Evolutionary conservation across 768 basidiomycete genomes (phyloP), one percentile per base, ranked within the genome.

Genomic region (Pulveroboletus sp.): DNA sequence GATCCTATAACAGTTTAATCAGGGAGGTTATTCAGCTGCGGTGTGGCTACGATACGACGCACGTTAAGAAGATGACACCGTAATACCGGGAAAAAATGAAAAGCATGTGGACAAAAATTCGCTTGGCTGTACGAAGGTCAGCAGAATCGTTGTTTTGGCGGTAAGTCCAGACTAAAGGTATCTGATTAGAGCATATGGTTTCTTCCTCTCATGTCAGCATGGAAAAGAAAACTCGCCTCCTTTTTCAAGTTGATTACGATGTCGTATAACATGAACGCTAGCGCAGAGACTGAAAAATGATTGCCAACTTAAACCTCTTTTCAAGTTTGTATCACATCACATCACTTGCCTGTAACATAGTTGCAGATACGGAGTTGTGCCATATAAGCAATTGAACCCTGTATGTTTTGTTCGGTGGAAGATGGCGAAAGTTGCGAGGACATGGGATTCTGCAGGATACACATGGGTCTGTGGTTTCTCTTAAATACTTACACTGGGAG

Each of bases 41-140:
- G 12, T 12, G 26, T n/a, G 22, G n/a, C 16, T 19, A 10, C 7
- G 6, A 17, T 8, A 23, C 10, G 37, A 49, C 53, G 24, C 13
- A 63, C 59, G 43, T 45, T 29, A 61, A 50, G 45, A 49, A 63
- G 23, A 64, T n/a, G 26, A 62, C 32, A 12, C 62, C 61, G 17
- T 63, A 63, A 40, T 64, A 63, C 19, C 62, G 58, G 19, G 59
- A 44, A 29, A 63, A 58, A 23, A 64, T 35, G 40, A 61, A 63
- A 23, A 63, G 46, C 2, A 46, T 14, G 27, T 27, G 47, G n/a
- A 63, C 11, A 26, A 64, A 13, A 14, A 47, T 12, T 19, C n/a
- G 53, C 19, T 46, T 55, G n/a, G 26, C 13, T 29, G 30, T 51
- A 13, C 24, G 39, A 26, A 35, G n/a, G 19, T 12, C 2, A 24